Base-by-base conservation (phyloP, 2,329 filamentous ascomycete genomes). In the Sporothrix schenckii region DNA sequence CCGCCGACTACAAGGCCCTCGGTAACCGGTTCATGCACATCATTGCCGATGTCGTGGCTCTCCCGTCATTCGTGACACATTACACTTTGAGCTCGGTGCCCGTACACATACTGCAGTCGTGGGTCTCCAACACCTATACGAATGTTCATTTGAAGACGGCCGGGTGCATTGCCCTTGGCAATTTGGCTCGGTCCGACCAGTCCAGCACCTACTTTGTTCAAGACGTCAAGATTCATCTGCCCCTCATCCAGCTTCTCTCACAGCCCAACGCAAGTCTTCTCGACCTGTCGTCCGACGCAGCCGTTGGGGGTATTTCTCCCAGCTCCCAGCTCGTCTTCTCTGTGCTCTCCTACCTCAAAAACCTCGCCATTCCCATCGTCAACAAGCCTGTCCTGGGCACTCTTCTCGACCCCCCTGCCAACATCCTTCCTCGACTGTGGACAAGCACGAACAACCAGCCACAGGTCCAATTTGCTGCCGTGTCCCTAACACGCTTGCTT, bases 111-210 rank as follows among this genome's bases (percentile, higher is more conserved):
- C 76, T 86, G 4, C 76, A 80, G 41, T 73, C 76, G 47, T 86
- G 84, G 84, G 76, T 86, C 9, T 61, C 65, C 34, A 65, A 73
- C 76, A 77, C 75, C 73, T 76, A 75, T 72, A 72, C 74, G 69
- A 77, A 84, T 72, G 72, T 78, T 0, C 79, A 81, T 60, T 81
- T 89, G 2, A 67, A 68, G 69, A 81, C 85, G 2, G 86, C 86
- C 4, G 87, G 86, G 1, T 90, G 87, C 72, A 82, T 90, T 3
- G 83, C 85, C 19, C 80, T 90, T 2, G 88, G 88, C 49, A 90
- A 90, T 75, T 78, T 90, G 50, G 85, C 86, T 6, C 85, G 88
- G 52, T 87, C 84, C 1, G 88, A 90, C 74, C 82, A 81, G 54
- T 78, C 82, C 2, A 87, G 86, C 71, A 78, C 79, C 11, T 78